Evolutionary conservation across 2,329 filamentous ascomycete genomes (phyloP), one percentile per base, ranked within the genome.

Genomic region (Colletotrichum abscissum): DNA sequence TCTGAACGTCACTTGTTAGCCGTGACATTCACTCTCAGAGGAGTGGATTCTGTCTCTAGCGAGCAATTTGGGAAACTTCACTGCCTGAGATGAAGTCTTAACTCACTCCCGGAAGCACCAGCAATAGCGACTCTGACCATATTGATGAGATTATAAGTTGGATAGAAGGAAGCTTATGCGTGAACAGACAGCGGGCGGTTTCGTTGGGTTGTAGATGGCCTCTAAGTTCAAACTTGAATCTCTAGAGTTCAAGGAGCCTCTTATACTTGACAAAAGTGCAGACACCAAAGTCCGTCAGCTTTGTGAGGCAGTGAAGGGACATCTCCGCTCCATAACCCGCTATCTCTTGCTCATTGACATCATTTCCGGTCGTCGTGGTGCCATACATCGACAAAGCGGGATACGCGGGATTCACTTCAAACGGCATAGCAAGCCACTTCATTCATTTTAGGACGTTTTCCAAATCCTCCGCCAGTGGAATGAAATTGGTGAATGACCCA

Each of bases 111-210:
- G 19, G 72, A 74, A 54, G 65, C 73, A 9, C 74, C 74, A 35
- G 70, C 71, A 3, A 74, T 63, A 30, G 71, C 74, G 28, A 76
- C 16, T 33, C 64, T 76, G 49, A 74, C 65, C 73, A 26, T 26
- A 26, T 26, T 26, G 26, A 26, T 26, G 26, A 26, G 26, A 26
- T 26, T 26, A 26, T 26, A 26, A 26, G 4, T 26, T 26, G 26
- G 1, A 26, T 26, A 19, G 7, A 3, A 8, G 24, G 12, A 3
- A n/a, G 16, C 5, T 11, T 12, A 3, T 33, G 9, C 9, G 30
- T 33, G 30, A 33, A 33, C 8, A 11, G 8, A 33, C 9, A 11
- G 8, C 9, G 30, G 8, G 3, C 30, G 9, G 9, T 33, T 33
- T 9, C 4, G 30, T 33, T 33, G 5, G 28, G 1, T 7, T 30